Base-by-base conservation (phyloP, 257 asterid species). In the Solanum lycopersicoides region DNA sequence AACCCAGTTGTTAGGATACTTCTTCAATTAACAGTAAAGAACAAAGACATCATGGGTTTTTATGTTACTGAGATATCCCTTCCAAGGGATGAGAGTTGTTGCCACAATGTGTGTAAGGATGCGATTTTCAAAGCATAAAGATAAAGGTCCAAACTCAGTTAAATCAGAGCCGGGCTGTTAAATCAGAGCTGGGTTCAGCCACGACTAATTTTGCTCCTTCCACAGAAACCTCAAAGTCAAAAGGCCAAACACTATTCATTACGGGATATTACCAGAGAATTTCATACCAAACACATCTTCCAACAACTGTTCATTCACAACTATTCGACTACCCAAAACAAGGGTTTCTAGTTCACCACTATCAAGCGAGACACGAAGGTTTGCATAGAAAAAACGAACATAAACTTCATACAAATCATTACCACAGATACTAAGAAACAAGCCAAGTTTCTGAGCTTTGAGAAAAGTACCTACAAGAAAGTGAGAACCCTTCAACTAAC, bases 231-330 rank as follows among this genome's bases (percentile, higher is more conserved):
- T 16, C 60, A 53, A 53, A 53, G 6, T 16, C 60, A 53, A 15
- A 0, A 53, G 3, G 60, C 23, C 63, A 53, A 2, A 3, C 2
- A 6, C 10, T 1, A 3, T 6, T 18, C 1, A 18, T 53, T 18
- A 53, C 11, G 0, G 0, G 16, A 56, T 56, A 0, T 3, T n/a
- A 7, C 2, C 3, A 56, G 4, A 56, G 7, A 56, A 56, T 4
- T 56, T 18, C 2, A n/a, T 53, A 53, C 63, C 4, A 53, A 18
- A 18, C 10, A 53, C 4, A 53, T 18, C 11, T 53, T 53, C 63
- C 3, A 53, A 53, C 3, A 53, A 7, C 2, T 1, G 1, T 53
- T 53, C 11, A 18, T 2, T 53, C 37, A 34, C 30, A 53, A 16
- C 16, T 2, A 53, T 50, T 5, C 2, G 60, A 16, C 23, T 53